A percentile compares a stretch with the other conserved stretches of the same genome.
phyloP scores from a whole-genome alignment of 2,329 filamentous ascomycete species.

The Neurospora sp. region DNA sequence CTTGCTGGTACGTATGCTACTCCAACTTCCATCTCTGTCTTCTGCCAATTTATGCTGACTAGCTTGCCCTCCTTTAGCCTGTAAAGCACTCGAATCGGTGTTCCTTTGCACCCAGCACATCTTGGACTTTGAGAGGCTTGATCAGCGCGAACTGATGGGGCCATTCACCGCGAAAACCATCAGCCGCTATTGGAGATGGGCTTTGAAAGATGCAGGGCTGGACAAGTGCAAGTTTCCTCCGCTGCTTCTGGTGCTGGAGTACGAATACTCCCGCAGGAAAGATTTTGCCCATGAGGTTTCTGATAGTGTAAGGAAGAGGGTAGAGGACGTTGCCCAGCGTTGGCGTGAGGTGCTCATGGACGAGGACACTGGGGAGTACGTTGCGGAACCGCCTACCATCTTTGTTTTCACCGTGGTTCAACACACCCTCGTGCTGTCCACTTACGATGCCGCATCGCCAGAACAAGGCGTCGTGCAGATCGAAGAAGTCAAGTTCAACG shows the following conservation, averaged over 20 bases:
- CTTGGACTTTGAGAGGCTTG: conserved; percentile 22
- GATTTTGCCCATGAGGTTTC: neutral
- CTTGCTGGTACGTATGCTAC: conserved; percentile 16
- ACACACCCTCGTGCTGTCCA: conserved; percentile 36
- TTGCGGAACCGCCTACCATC: conserved; percentile 21
- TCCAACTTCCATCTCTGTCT: neutral
- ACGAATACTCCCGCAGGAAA: conserved; percentile 2
- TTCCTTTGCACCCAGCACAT: conserved; percentile 25
- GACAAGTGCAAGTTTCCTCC: conserved; percentile 8
- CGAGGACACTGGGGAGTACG: conserved; percentile 1
- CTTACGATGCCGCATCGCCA: conserved; percentile 29
- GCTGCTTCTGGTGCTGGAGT: conserved; percentile 13
- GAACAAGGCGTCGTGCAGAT: conserved; percentile 22
- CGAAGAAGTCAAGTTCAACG: conserved; percentile 23
- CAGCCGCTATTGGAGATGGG: conserved; percentile 24
- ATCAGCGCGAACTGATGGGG: conserved; percentile 19
- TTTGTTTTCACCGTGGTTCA: conserved; percentile 37
- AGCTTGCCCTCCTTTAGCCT: conserved; percentile 14
- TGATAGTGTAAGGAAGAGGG: conserved; percentile 5
- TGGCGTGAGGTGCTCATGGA: conserved; percentile 13
- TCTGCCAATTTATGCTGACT: conserved; percentile 4
- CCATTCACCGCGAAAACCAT: conserved; percentile 21
- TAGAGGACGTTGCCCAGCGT: conserved; percentile 7
- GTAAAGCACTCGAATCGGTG: conserved; percentile 24
- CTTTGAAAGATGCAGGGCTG: conserved; percentile 22